These are phyloP conservation scores for Silene noctiflora DNA, from an alignment of 179 eudicot species.

Conservation along the genomic window DNA sequence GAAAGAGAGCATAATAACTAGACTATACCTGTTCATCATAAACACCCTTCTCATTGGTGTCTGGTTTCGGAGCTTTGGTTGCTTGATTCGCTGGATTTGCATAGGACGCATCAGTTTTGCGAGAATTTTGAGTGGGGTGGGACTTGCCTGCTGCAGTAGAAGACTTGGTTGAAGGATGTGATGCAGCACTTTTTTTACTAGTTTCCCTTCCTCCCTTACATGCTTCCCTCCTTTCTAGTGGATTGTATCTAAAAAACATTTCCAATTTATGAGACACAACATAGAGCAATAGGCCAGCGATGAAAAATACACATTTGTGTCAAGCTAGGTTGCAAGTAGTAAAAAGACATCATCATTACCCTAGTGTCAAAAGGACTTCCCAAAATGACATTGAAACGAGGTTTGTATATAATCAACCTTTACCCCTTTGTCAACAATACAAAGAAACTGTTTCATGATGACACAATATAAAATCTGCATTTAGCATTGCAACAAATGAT, in stretches of 20 bases:
- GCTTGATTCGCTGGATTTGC: constrained; percentile 40
- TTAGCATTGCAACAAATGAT: neutral
- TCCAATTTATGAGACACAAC: neutral
- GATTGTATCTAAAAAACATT: constrained; percentile 53
- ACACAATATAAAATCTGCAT: neutral
- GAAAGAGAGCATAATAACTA: neutral
- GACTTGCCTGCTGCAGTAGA: constrained; percentile 39
- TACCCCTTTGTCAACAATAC: neutral
- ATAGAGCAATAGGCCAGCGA: neutral
- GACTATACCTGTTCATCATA: constrained; percentile 67
- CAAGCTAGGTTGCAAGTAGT: neutral
- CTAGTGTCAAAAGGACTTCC: neutral
- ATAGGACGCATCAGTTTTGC: constrained; percentile 50
- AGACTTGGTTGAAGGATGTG: constrained; percentile 48
- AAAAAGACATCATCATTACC: neutral
- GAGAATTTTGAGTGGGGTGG: constrained; percentile 43
- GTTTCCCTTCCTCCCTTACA: constrained; percentile 73
- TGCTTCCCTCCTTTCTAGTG: constrained; percentile 75
- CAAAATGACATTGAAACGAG: neutral
- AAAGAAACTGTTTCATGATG: neutral
- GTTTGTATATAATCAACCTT: no score
- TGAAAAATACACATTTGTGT: neutral
- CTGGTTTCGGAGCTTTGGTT: constrained; percentile 49
- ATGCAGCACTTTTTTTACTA: constrained; percentile 50
- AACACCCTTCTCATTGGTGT: constrained; percentile 37